Conservation (phyloP, 768 basidiomycete species). For the Leccinellum luteum region DNA sequence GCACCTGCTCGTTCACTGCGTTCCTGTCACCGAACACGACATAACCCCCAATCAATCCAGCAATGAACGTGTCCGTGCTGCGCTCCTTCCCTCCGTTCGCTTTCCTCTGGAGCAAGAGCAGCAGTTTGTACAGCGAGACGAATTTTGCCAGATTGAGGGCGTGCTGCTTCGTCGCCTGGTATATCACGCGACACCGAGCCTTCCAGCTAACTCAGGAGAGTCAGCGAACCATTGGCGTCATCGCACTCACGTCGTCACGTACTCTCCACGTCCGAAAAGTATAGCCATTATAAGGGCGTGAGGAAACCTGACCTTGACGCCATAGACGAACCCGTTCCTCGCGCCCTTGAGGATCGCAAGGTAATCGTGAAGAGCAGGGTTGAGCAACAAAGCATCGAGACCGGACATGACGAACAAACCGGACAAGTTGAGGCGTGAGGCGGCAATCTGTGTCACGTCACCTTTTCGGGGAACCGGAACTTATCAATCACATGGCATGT, state of each 20-base stretch:
- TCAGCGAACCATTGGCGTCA: slow-evolving; percentile 7
- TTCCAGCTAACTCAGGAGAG: slow-evolving; percentile 54
- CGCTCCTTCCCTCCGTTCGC: slow-evolving; percentile 80
- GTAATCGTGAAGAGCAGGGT: slow-evolving; percentile 85
- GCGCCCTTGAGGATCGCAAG: slow-evolving; percentile 94
- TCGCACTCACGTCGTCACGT: slow-evolving; percentile 32
- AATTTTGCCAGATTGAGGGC: slow-evolving; percentile 92
- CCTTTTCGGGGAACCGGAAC: not conserved
- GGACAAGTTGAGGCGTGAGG: not conserved
- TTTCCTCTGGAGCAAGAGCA: slow-evolving; percentile 80
- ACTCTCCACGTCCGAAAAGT: slow-evolving; percentile 91
- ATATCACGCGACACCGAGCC: slow-evolving; percentile 65
- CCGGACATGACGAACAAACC: slow-evolving; percentile 21
- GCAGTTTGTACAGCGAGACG: slow-evolving; percentile 87
- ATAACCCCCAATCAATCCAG: slow-evolving; percentile 91
- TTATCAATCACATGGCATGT: slow-evolving; percentile 24
- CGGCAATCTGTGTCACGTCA: not conserved
- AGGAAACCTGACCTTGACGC: slow-evolving; percentile 89
- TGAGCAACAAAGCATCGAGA: slow-evolving; percentile 30
- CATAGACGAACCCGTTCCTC: slow-evolving; percentile 86
- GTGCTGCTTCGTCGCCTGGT: slow-evolving; percentile 84
- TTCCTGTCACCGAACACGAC: slow-evolving; percentile 82
- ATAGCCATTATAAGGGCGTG: slow-evolving; percentile 97
- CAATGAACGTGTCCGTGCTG: slow-evolving; percentile 82
- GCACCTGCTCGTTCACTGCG: slow-evolving; percentile 89